Conservation (phyloP, 768 basidiomycete genomes). For the Tylopilus intermedius region DNA sequence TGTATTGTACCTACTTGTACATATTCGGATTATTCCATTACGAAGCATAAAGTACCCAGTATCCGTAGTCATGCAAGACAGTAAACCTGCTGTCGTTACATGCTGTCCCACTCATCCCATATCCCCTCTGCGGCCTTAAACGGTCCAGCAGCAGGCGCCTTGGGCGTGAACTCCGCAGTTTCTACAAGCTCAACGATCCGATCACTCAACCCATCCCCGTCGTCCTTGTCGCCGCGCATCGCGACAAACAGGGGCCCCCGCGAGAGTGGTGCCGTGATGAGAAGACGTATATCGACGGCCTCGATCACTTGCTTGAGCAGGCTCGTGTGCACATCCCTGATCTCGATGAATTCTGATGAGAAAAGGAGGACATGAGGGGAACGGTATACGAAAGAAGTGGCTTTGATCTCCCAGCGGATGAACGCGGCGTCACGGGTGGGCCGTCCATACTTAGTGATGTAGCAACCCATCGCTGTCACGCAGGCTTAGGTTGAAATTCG, state of each 20-base stretch:
- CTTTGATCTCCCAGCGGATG: conserved; percentile 76
- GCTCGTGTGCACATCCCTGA: conserved; percentile 60
- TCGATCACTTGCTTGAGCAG: conserved; percentile 81
- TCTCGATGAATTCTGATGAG: conserved; percentile 70
- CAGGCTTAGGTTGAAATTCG: conserved; percentile 1
- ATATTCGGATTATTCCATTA: conserved; percentile 8
- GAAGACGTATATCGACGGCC: conserved; percentile 60
- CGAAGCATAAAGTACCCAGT: conserved; percentile 13
- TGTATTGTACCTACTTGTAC: conserved; percentile 11
- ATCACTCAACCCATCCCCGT: conserved; percentile 54
- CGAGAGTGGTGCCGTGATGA: conserved; percentile 37
- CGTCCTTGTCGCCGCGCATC: conserved; percentile 57
- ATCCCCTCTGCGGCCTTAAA: conserved; percentile 19
- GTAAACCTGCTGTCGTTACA: conserved; percentile 31
- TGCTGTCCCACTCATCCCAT: conserved; percentile 81
- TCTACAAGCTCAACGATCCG: conserved; percentile 64
- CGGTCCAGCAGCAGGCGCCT: conserved; percentile 25
- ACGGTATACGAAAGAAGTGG: conserved; percentile 55
- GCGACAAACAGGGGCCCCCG: conserved; percentile 53
- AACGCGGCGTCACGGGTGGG: conserved; percentile 59
- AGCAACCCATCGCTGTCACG: conserved; percentile 64
- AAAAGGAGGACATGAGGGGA: conserved; percentile 66
- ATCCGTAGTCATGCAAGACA: conserved; percentile 1
- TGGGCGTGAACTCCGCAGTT: conserved; percentile 52
- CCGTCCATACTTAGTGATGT: conserved; percentile 63